Evolutionary conservation across 164 flowering plant genomes (phyloP).

Genomic region (Aristolochia fimbriata): DNA sequence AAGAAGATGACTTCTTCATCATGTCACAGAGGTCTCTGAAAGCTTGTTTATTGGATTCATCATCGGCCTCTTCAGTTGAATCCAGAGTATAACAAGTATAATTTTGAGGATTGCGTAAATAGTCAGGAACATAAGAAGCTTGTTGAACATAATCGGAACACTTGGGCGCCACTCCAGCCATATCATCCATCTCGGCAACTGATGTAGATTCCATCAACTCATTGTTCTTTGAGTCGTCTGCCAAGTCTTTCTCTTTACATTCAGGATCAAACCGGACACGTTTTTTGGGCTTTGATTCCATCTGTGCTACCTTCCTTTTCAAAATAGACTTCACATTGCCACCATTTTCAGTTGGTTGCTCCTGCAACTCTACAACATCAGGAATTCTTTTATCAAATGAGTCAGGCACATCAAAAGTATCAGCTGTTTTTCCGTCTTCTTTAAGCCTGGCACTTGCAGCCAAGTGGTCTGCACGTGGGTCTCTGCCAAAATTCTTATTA

Average conservation of each 20-base stretch:
- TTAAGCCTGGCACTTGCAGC: constrained; percentile 63
- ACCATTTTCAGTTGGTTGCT: constrained; percentile 18
- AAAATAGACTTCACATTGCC: constrained; percentile 53
- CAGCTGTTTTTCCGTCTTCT: constrained; percentile 50
- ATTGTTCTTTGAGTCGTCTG: constrained; percentile 15
- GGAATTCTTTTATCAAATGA: neutral
- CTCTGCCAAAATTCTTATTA: constrained; percentile 21
- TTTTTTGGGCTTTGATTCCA: constrained; percentile 37
- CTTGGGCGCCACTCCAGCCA: constrained; percentile 15
- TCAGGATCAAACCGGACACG: constrained; percentile 67
- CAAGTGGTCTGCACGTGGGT: constrained; percentile 71
- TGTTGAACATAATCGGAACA: constrained; percentile 54
- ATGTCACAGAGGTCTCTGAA: constrained; percentile 44
- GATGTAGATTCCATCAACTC: constrained; percentile 10
- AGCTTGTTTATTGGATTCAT: constrained; percentile 50
- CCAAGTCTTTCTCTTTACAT: constrained; percentile 17
- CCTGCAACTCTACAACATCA: neutral
- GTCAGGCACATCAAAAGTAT: constrained; percentile 19
- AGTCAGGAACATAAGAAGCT: constrained; percentile 54
- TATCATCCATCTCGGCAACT: constrained; percentile 6
- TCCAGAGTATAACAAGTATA: constrained; percentile 69
- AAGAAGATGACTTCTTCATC: constrained; percentile 18
- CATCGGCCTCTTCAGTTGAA: constrained; percentile 40
- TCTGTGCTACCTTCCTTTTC: constrained; percentile 48
- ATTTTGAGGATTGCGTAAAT: constrained; percentile 60